Evolutionary conservation across 768 basidiomycete species (phyloP).

Genomic region (Trametes cubensis): DNA sequence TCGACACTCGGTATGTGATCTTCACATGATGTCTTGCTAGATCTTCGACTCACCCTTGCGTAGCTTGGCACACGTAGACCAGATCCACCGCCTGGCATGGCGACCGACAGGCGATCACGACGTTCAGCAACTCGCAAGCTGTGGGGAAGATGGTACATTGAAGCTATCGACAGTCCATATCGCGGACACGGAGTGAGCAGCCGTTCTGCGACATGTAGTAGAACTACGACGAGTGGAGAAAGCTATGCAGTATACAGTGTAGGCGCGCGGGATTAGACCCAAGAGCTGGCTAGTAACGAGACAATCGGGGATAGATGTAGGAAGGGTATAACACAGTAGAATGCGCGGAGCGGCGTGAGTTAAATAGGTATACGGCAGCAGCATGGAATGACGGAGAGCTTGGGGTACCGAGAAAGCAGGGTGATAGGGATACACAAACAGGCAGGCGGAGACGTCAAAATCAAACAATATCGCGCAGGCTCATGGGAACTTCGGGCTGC

Average conservation of each 20-base stretch:
- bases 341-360: slow-evolving; percentile 48
- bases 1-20: slow-evolving; percentile 53
- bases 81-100: slow-evolving; percentile 85
- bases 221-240: slow-evolving; percentile 28
- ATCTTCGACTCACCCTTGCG: slow-evolving; percentile 13
- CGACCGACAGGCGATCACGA: slow-evolving; percentile 46
- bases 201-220: slow-evolving; percentile 42
- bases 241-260: slow-evolving; percentile 70
- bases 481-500: slow-evolving; percentile 90
- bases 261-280: slow-evolving; percentile 48
- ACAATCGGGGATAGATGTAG: slow-evolving; percentile 56
- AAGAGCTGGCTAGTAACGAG: slow-evolving; percentile 56
- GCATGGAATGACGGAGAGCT: slow-evolving; percentile 34
- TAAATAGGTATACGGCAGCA: slow-evolving; percentile 46
- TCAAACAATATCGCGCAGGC: slow-evolving; percentile 87
- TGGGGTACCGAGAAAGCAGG: slow-evolving; percentile 37
- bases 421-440: slow-evolving; percentile 81
- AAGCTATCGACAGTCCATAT: slow-evolving; percentile 69
- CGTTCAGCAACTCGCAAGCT: slow-evolving; percentile 67
- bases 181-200: slow-evolving; percentile 50
- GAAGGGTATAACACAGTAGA: slow-evolving; percentile 72
- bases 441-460: slow-evolving; percentile 41
- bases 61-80: slow-evolving; percentile 75
- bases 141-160: slow-evolving; percentile 92
- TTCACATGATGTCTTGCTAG: neutral